These are phyloP conservation scores for Tulasnella sp. DNA, from an alignment of 768 basidiomycete genomes.

Conservation along the genomic window DNA sequence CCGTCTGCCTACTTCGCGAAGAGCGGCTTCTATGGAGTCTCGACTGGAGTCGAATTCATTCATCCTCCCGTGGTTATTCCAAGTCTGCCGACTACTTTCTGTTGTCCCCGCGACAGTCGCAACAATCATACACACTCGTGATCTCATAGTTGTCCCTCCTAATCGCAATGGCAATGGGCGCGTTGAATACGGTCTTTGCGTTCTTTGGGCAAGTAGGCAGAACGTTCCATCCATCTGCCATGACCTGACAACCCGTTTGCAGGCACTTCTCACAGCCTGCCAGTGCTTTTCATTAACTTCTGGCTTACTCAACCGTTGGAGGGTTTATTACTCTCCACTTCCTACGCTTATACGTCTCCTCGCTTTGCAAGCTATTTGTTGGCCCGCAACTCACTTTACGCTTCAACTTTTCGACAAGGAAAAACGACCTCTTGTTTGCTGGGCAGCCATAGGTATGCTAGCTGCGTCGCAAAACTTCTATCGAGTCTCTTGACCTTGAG, in stretches of 20 bases:
- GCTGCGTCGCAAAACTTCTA: constrained; percentile 64
- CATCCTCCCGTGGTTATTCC: not conserved
- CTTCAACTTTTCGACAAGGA: constrained; percentile 59
- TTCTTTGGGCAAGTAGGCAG: constrained; percentile 49
- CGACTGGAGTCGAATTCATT: not conserved
- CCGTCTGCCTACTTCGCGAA: constrained; percentile 11
- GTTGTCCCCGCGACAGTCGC: constrained; percentile 32
- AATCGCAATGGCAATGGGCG: constrained; percentile 20
- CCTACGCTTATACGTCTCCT: constrained; percentile 85
- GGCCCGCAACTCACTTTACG: constrained; percentile 85
- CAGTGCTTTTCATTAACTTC: constrained; percentile 83
- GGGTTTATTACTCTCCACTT: constrained; percentile 76
- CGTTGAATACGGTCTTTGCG: constrained; percentile 54
- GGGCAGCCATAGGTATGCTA: constrained; percentile 72
- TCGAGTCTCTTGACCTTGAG: not conserved
- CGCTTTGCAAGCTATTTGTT: constrained; percentile 90
- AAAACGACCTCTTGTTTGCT: constrained; percentile 67
- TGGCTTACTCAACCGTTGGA: constrained; percentile 83
- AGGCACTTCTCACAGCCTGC: constrained; percentile 78
- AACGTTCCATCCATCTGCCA: not conserved
- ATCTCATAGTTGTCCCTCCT: constrained; percentile 33
- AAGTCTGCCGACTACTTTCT: constrained; percentile 7
- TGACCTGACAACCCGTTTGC: not conserved
- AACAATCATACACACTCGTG: constrained; percentile 48
- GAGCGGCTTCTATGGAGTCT: not conserved